phyloP scores from a whole-genome alignment of 2,329 filamentous ascomycete genomes.

The Scedosporium apiospermum region DNA sequence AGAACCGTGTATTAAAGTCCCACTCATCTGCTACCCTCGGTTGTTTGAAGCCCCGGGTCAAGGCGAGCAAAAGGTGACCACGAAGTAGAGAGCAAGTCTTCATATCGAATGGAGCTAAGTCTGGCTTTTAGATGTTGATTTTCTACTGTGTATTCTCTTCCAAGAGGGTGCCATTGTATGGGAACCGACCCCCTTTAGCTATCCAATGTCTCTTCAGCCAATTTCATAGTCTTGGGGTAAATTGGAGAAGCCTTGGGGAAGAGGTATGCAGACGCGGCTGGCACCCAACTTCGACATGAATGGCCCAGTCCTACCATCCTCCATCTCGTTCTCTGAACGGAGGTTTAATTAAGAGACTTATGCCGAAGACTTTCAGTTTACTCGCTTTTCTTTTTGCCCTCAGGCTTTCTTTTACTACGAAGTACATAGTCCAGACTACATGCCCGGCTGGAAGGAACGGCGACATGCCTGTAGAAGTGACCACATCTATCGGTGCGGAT shows the following conservation, averaged over 20 bases:
- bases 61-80: neutral
- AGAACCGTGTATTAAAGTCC: neutral
- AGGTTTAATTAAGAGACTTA: neutral
- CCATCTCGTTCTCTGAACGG: neutral
- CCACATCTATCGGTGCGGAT: no score
- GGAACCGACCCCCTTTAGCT: neutral
- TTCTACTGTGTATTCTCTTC: neutral
- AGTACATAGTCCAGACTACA: neutral
- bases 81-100: neutral
- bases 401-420: neutral
- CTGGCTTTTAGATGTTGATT: no score
- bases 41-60: neutral
- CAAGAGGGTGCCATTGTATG: neutral
- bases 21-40: neutral
- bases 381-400: neutral
- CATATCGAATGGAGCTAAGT: no score
- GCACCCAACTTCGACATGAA: neutral
- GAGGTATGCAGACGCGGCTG: neutral
- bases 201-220: neutral
- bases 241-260: neutral
- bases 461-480: no score
- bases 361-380: neutral
- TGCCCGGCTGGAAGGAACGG: no score
- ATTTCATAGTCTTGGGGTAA: neutral
- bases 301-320: neutral